Conservation (phyloP, 2,329 filamentous ascomycete species). For the Davidsoniella neocaledoniae region DNA sequence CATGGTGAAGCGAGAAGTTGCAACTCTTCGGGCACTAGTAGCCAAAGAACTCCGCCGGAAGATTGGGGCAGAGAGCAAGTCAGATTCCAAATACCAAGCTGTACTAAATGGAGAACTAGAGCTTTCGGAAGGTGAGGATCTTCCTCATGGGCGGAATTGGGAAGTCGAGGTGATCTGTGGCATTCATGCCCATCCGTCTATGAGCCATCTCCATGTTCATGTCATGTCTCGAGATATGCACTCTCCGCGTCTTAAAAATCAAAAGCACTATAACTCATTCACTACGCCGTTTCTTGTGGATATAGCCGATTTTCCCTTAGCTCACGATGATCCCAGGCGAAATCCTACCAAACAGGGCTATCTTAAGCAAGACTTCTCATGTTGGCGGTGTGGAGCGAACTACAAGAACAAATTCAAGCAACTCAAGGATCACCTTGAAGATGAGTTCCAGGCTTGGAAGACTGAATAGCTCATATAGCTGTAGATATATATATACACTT, state of each 20-base stretch:
- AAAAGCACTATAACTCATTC: constrained; percentile 89
- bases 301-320: constrained; percentile 64
- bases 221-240: constrained; percentile 67
- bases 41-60: constrained; percentile 57
- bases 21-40: constrained; percentile 45
- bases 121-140: constrained; percentile 22
- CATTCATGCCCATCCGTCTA: constrained; percentile 74
- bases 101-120: constrained; percentile 43
- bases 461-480: constrained; percentile 28
- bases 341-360: constrained; percentile 39
- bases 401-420: constrained; percentile 60
- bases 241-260: constrained; percentile 54
- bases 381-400: constrained; percentile 66
- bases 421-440: constrained; percentile 58
- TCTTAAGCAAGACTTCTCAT: constrained; percentile 48
- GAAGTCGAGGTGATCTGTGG: constrained; percentile 55
- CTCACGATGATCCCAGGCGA: constrained; percentile 44
- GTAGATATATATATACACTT: not conserved
- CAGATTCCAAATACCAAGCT: constrained; percentile 48
- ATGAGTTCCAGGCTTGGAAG: constrained; percentile 65
- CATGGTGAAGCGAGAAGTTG: constrained; percentile 42
- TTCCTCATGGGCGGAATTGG: constrained; percentile 69
- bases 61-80: constrained; percentile 44
- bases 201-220: constrained; percentile 86
- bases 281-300: constrained; percentile 68